Evolutionary conservation across 768 basidiomycete genomes (phyloP).

Genomic region (Brasilioporus rufonigricans): DNA sequence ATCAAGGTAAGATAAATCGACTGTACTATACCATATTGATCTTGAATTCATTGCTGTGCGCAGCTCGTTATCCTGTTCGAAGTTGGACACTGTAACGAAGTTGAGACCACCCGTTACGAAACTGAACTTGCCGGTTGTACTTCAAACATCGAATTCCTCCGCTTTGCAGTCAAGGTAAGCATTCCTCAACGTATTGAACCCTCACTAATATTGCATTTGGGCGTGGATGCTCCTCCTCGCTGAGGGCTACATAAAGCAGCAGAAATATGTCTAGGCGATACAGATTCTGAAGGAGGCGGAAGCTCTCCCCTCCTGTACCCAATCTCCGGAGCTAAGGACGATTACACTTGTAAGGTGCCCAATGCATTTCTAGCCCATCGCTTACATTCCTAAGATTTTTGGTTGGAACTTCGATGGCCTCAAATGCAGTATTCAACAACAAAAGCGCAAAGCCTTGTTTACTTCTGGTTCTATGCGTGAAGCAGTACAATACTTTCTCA

Average conservation of each 20-base stretch:
- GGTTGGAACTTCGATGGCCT: slow-evolving; percentile 7
- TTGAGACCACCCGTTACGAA: neutral
- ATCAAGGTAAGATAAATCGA: neutral
- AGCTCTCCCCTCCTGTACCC: neutral
- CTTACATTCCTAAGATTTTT: neutral
- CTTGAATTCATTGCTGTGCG: neutral
- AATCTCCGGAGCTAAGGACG: neutral
- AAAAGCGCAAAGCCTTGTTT: no score
- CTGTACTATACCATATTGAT: neutral
- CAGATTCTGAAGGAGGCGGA: slow-evolving; percentile 6
- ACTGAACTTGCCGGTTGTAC: no score
- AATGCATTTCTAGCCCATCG: neutral
- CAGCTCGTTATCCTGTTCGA: slow-evolving; percentile 3
- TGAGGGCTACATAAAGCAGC: neutral
- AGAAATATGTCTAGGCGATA: neutral
- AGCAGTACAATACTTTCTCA: neutral
- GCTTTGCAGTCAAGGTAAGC: neutral
- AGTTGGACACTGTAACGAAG: neutral
- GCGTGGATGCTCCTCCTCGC: slow-evolving; percentile 1
- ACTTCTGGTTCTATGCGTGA: no score
- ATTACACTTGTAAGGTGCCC: neutral
- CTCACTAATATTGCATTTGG: neutral
- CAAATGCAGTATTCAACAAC: neutral
- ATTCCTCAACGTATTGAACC: neutral
- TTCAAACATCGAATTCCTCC: neutral